These are phyloP conservation scores for Arabis hirsuta DNA, from an alignment of 345 rosid species.

Conservation along the genomic window DNA sequence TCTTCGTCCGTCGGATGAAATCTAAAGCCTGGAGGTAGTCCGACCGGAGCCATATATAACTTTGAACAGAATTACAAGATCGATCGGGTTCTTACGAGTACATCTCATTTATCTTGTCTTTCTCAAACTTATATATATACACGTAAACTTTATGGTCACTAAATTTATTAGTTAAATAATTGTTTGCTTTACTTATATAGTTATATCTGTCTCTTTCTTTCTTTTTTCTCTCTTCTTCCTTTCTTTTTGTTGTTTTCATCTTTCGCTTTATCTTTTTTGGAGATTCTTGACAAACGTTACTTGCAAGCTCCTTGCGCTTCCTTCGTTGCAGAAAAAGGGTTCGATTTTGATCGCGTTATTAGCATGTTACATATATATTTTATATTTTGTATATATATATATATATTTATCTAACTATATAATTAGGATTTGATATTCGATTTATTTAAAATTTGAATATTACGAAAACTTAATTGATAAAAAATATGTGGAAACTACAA, in stretches of 20 bases:
- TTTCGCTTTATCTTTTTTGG: slow-evolving; percentile 45
- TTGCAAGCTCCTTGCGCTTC: slow-evolving; percentile 41
- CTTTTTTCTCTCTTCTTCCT: slow-evolving; percentile 18
- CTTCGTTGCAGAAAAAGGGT: slow-evolving; percentile 41
- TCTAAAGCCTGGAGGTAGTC: slow-evolving; percentile 94
- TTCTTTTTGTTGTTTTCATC: slow-evolving; percentile 46
- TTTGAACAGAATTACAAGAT: slow-evolving; percentile 11
- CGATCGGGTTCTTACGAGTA: slow-evolving; percentile 2
- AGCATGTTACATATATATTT: slow-evolving; percentile 16
- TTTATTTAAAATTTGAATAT: no score
- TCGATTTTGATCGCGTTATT: slow-evolving; percentile 28
- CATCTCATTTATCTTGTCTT: slow-evolving; percentile 29
- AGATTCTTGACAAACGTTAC: slow-evolving; percentile 49
- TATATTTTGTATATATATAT: not conserved
- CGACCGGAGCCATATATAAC: slow-evolving; percentile 44
- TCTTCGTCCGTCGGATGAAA: slow-evolving; percentile 98
- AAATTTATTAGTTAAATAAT: not conserved
- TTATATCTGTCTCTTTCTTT: not conserved
- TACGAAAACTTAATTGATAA: no score
- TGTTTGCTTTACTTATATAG: slow-evolving; percentile 13
- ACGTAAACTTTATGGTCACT: slow-evolving; percentile 19
- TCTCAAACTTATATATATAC: slow-evolving; percentile 16
- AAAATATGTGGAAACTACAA: no score
- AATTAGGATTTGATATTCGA: no score
- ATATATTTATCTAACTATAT: no score